Percentiles rank a stretch among this genome's conserved stretches.
Evolutionary conservation across 2,329 filamentous ascomycete species (phyloP).

Genomic region (Teratosphaeria nubilosa): DNA sequence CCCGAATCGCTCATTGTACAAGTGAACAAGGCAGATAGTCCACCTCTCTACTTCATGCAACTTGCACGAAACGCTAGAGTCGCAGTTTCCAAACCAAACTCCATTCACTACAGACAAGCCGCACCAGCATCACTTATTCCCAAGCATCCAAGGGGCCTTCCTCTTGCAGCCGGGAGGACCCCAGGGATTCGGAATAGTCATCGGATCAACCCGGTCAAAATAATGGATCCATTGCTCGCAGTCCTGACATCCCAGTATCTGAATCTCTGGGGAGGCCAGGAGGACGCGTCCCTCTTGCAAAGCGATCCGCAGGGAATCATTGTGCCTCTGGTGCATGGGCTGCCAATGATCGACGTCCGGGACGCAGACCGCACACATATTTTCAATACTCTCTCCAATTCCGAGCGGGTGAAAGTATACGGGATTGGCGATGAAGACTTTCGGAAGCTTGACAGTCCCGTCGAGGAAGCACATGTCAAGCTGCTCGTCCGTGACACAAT

Average conservation of each 20-base stretch:
- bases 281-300: neutral
- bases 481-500: neutral
- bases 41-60: no score
- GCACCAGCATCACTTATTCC: neutral
- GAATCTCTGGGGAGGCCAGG: neutral
- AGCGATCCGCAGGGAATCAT: neutral
- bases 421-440: neutral
- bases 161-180: neutral
- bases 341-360: neutral
- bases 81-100: no score
- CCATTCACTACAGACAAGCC: neutral
- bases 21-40: no score
- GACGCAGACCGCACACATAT: neutral
- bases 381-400: neutral
- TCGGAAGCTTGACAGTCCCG: neutral
- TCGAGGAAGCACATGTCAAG: neutral
- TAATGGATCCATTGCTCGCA: neutral
- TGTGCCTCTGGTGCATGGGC: neutral
- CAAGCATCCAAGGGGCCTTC: neutral
- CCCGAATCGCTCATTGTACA: no score
- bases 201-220: neutral
- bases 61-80: no score
- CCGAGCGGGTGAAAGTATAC: neutral
- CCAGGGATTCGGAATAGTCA: neutral
- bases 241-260: neutral